Evolutionary conservation across 192 early-diverging fungal genomes (phyloP).

Genomic region (Chytriomyces hyalinus): DNA sequence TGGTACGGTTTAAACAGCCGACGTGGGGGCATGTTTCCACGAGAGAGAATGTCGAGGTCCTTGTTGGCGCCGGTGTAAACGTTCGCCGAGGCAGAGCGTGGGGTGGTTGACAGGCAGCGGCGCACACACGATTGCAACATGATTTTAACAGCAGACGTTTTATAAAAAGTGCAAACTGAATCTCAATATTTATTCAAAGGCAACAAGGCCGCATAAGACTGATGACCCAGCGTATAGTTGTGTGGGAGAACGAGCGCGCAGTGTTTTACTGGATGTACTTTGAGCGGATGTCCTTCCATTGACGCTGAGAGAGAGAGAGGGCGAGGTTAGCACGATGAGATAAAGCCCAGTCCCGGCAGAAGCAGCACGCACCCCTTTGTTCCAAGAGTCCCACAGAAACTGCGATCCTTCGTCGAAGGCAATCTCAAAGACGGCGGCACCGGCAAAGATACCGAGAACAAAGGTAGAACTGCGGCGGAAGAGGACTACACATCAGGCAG

Average conservation of each 20-base stretch:
- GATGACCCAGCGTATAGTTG: background rate
- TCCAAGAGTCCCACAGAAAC: slow-evolving; percentile 71
- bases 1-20: slow-evolving; percentile 30
- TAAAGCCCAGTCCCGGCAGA: background rate
- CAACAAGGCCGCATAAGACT: too few species aligned
- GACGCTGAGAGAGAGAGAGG: slow-evolving; percentile 59
- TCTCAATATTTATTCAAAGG: too few species aligned
- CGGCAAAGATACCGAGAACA: slow-evolving; percentile 67
- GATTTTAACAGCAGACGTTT: too few species aligned
- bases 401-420: slow-evolving; percentile 67
- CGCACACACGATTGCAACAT: background rate
- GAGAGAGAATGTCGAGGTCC: slow-evolving; percentile 6
- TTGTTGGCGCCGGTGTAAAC: slow-evolving; percentile 8
- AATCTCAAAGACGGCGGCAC: slow-evolving; percentile 76
- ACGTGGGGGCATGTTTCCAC: background rate
- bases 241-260: background rate
- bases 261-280: slow-evolving; percentile 56
- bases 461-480: slow-evolving; percentile 77
- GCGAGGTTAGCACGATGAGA: background rate
- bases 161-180: too few species aligned
- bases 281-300: slow-evolving; percentile 83
- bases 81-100: slow-evolving; percentile 7
- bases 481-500: slow-evolving; percentile 46
- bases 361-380: slow-evolving; percentile 73
- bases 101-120: slow-evolving; percentile 23